Percentiles rank a stretch among this genome's conserved stretches.
These are phyloP conservation scores for Tetracladium setigerum DNA, from an alignment of 495 filamentous ascomycete genomes.

Conservation along the genomic window DNA sequence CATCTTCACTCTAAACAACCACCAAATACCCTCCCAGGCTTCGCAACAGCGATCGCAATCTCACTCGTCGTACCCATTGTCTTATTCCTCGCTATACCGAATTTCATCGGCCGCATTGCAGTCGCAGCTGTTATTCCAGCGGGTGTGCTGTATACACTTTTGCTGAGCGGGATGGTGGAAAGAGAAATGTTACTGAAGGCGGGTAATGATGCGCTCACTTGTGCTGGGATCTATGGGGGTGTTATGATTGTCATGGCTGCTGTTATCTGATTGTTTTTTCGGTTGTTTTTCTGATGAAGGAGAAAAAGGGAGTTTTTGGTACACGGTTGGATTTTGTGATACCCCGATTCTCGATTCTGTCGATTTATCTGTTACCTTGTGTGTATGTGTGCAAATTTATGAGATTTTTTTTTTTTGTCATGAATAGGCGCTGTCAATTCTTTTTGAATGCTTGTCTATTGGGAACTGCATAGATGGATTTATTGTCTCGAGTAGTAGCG, in stretches of 20 bases:
- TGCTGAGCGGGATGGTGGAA: conserved; percentile 24
- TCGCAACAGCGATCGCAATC: conserved; percentile 46
- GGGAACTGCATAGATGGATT: too few relatives aligned
- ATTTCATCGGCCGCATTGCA: conserved; percentile 46
- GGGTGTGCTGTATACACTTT: conserved; percentile 21
- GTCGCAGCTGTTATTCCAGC: conserved; percentile 34
- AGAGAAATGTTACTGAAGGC: conserved; percentile 3
- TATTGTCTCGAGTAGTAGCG: too few relatives aligned
- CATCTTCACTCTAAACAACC: not conserved
- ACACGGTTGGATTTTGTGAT: not conserved
- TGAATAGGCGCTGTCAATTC: too few relatives aligned
- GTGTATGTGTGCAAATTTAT: too few relatives aligned
- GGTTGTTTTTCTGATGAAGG: conserved; percentile 12
- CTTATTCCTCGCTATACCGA: conserved; percentile 46
- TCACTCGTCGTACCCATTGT: conserved; percentile 51
- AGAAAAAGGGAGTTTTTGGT: not conserved
- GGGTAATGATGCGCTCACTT: conserved; percentile 25
- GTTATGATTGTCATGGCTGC: conserved; percentile 36
- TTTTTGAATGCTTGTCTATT: too few relatives aligned
- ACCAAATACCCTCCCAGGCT: conserved; percentile 20
- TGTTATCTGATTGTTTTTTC: too few relatives aligned
- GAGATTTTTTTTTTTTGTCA: too few relatives aligned
- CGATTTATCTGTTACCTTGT: too few relatives aligned
- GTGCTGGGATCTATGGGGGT: conserved; percentile 31
- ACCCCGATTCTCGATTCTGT: too few relatives aligned